Evolutionary conservation across 1,284 basidiomycete genomes (phyloP), one percentile per base, ranked within the genome.

Genomic region (Exsudoporus floridanus): DNA sequence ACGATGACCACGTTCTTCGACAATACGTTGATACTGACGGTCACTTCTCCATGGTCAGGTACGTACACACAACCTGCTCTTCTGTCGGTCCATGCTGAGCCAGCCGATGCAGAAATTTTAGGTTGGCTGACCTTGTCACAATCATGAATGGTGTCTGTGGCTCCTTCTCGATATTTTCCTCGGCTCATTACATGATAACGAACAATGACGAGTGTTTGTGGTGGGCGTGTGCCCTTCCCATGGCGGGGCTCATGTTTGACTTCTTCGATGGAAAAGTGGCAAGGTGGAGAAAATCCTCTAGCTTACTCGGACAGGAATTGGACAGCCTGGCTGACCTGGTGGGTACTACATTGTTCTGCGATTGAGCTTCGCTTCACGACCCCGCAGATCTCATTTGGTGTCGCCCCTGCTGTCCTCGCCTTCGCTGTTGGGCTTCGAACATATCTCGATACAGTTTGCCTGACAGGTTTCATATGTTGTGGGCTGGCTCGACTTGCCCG

Each of bases 131-230:
- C 75, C 82, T 97, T 41, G 94, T 99, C 65, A 99, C 96, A n/a
- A 93, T 99, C 60, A 96, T 97, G 88, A 99, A 99, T 70, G 97
- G 97, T 37, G 92, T 99, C 70, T 99, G 97, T 74, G 97, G 97
- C 53, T 92, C 92, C 14, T 89, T 98, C 63, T 98, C 95, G 37
- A 81, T 99, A 60, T 96, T 96, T 71, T 94, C 90, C 34, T 95
- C 92, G 8, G 93, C 90, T 36, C 86, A 88, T 54, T 96, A 96
- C 73, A 80, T 96, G 58, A 65, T 92, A 49, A 90, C 90, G 27
- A 84, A 88, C 59, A 92, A 99, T 70, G 79, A 82, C 55, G 81
- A 83, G 59, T 84, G 87, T 71, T 77, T 98, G 52, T 92, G 92
- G 84, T 82, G 84, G 48, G 97, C 95, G 7, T 84, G 97, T 55